Evolutionary conservation across 352 stramenopile species (phyloP).

Genomic region (Phytophthora syringae): DNA sequence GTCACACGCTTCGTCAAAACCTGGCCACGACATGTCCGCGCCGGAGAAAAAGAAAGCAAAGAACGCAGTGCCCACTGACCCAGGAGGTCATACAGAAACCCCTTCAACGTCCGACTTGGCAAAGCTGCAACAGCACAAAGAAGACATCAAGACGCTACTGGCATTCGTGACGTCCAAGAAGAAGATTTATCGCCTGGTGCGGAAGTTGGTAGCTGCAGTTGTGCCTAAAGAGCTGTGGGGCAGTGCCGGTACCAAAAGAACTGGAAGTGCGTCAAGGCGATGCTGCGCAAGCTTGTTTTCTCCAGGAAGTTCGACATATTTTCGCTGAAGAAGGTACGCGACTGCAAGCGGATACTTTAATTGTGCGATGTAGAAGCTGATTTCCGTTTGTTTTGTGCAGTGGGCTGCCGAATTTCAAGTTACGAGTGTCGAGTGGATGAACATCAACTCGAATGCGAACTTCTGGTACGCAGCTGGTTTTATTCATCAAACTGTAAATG

Average conservation of each 20-base stretch:
- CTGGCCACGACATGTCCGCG: neutral
- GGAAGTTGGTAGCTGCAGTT: constrained; percentile 55
- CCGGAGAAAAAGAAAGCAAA: constrained; percentile 22
- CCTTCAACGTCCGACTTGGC: constrained; percentile 18
- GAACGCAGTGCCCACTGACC: neutral
- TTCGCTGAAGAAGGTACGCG: constrained; percentile 55
- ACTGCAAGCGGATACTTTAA: neutral
- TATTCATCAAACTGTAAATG: neutral
- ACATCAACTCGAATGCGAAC: constrained; percentile 19
- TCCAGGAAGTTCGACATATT: constrained; percentile 68
- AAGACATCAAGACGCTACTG: constrained; percentile 51
- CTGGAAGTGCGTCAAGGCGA: constrained; percentile 56
- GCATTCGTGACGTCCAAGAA: constrained; percentile 52
- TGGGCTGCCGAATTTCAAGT: constrained; percentile 48
- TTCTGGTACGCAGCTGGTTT: constrained; percentile 35
- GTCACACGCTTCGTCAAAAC: constrained; percentile 39
- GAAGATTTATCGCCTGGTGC: constrained; percentile 52
- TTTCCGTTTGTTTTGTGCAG: constrained; percentile 21
- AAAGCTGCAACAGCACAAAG: constrained; percentile 60
- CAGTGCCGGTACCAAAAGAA: constrained; percentile 39
- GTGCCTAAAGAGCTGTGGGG: constrained; percentile 74
- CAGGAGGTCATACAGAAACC: neutral
- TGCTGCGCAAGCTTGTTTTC: constrained; percentile 55
- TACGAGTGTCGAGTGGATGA: constrained; percentile 51
- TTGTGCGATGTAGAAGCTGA: neutral